phyloP scores from a whole-genome alignment of 306 rosid genomes.

The Rosa lucieae region DNA sequence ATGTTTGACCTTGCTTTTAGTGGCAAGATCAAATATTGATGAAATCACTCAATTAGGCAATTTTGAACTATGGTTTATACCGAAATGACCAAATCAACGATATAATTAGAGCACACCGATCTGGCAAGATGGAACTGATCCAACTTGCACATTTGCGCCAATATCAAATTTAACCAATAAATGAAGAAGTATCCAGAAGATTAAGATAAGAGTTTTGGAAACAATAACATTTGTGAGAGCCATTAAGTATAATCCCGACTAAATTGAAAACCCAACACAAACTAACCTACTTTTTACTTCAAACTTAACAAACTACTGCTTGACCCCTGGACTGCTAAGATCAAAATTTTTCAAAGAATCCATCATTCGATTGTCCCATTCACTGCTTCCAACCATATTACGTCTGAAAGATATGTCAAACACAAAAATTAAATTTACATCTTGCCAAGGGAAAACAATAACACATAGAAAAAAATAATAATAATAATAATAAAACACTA shows the following conservation, averaged over 20 bases:
- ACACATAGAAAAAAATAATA: background rate
- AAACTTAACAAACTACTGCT: conserved; percentile 91
- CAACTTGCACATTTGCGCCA: background rate
- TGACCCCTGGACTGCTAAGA: conserved; percentile 90
- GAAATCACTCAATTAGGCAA: background rate
- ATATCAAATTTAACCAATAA: background rate
- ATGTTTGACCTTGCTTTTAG: no score
- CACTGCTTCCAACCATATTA: conserved; percentile 77
- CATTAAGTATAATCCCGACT: background rate
- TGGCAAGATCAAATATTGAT: background rate
- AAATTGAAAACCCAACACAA: background rate
- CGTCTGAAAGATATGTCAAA: conserved; percentile 43
- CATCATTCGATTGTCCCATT: conserved; percentile 87
- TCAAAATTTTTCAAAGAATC: conserved; percentile 94
- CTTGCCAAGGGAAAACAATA: background rate
- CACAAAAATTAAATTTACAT: background rate
- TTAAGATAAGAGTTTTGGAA: background rate
- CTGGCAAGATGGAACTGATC: background rate
- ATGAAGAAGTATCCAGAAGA: background rate
- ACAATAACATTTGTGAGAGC: no score
- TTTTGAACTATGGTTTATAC: background rate
- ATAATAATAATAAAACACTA: no score
- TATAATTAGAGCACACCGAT: background rate
- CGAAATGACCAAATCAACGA: conserved; percentile 10
- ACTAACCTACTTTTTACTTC: background rate